Base-by-base conservation (phyloP, 495 filamentous ascomycete species). In the Aspergillus leporis region DNA sequence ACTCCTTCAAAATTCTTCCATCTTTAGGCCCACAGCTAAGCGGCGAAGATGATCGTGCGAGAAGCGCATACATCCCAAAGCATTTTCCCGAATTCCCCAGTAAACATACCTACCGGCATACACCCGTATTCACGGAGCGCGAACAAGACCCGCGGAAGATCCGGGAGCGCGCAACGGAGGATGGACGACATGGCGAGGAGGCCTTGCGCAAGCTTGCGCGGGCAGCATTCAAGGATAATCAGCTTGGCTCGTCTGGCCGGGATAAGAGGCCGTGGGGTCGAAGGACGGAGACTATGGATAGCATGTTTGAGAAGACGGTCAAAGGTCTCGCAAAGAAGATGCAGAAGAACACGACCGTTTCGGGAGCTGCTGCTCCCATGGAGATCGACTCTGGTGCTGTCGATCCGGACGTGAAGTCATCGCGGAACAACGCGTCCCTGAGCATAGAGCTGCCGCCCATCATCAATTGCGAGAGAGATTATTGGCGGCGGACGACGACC, bases 151-250 rank as follows among this genome's bases (percentile, higher is more conserved):
- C 88, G 2, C 76, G 87, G 46, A 84, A 83, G 67, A 87, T 92
- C 53, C 78, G 90, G 14, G 90, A 92, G 67, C 81, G 77, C 25
- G 88, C 88, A 4, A 89, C 88, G 4, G 83, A 89, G 67, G 86
- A 90, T 63, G 88, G 89, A 21, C 77, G 89, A 30, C 73, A 88
- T 56, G 90, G 87, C 2, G 90, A 93, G 73, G 84, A 90, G 60
- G 88, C 88, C 21, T 66, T 93, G 54, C 78, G 90, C 40, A 87
- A 85, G 62, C 73, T 92, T 47, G 83, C 88, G 40, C 71, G 77
- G 28, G 79, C 81, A 12, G 77, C 78, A 19, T 75, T 71, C 65
- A 75, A 77, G 58, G 73, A 79, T 31, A 78, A 73, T 25, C 73
- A 75, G 34, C 64, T 66, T 12, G 71, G 66, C 13, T 66, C 73